Conservation (phyloP, 1,284 basidiomycete species). For the Fomitopsis pinicola region DNA sequence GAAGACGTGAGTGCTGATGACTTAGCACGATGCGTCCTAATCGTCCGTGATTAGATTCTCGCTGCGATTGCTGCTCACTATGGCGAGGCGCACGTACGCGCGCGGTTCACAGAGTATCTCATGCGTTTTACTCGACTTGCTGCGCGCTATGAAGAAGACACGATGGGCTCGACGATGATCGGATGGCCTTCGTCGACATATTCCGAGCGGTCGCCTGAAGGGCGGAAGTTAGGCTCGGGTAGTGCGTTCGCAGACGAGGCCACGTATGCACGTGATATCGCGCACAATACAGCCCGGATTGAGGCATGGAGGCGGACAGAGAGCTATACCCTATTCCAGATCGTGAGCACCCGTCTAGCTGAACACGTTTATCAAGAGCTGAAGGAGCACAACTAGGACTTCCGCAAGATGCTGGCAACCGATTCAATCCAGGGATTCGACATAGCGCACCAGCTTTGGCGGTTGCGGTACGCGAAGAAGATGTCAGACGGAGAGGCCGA, state of each 20-base stretch:
- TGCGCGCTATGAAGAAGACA: constrained; percentile 76
- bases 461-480: constrained; percentile 59
- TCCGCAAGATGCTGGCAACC: constrained; percentile 38
- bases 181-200: constrained; percentile 52
- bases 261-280: constrained; percentile 55
- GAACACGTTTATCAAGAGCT: neutral
- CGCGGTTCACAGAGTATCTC: constrained; percentile 76
- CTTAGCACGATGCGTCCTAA: neutral
- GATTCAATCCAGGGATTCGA: constrained; percentile 64
- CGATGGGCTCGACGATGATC: constrained; percentile 58
- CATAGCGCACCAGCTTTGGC: constrained; percentile 65
- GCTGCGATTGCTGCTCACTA: constrained; percentile 70
- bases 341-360: constrained; percentile 34
- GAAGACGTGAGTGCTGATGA: constrained; percentile 69
- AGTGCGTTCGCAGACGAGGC: constrained; percentile 65
- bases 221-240: constrained; percentile 59
- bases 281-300: constrained; percentile 66
- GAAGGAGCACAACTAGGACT: constrained; percentile 41
- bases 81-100: constrained; percentile 75
- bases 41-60: constrained; percentile 43
- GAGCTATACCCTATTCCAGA: constrained; percentile 57
- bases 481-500: constrained; percentile 66
- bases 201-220: constrained; percentile 31
- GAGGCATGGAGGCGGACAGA: constrained; percentile 77
- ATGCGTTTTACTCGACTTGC: constrained; percentile 72